phyloP scores from a whole-genome alignment of 345 rosid genomes.

The Cardiospermum halicacabum region DNA sequence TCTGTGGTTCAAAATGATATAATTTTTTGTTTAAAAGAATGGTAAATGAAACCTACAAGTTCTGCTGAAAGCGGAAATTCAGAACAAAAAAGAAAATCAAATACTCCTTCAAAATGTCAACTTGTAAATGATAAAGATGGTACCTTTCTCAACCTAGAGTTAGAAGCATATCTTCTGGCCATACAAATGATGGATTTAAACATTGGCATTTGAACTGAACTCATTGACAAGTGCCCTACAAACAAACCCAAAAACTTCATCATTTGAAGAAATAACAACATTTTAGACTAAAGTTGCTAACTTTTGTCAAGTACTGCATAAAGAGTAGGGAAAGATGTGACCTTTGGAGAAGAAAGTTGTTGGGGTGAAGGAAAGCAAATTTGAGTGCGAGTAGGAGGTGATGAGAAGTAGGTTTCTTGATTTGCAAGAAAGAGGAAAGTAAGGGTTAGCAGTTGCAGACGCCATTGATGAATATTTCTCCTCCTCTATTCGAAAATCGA shows the following conservation, averaged over 20 bases:
- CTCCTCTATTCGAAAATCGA: background rate
- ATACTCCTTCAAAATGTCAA: background rate
- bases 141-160: conserved; percentile 29
- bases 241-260: background rate
- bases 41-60: background rate
- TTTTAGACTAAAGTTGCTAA: conserved; percentile 3
- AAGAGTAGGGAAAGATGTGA: conserved; percentile 4
- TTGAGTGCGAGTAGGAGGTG: background rate
- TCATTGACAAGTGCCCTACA: conserved; percentile 7
- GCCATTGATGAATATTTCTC: too few relatives aligned
- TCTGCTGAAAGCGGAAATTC: background rate
- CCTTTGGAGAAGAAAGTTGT: conserved; percentile 18
- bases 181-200: conserved; percentile 17
- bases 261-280: background rate
- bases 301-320: background rate
- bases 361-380: conserved; percentile 11
- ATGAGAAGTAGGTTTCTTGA: conserved; percentile 13
- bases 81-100: background rate
- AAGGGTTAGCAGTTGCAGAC: conserved; percentile 7
- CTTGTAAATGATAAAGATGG: background rate
- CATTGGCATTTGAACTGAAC: background rate
- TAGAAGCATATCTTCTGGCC: conserved; percentile 30
- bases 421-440: conserved; percentile 13
- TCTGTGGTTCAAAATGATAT: conserved; percentile 16
- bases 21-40: background rate